phyloP scores from a whole-genome alignment of 2,329 filamentous ascomycete genomes.

The Colletotrichum magnum region DNA sequence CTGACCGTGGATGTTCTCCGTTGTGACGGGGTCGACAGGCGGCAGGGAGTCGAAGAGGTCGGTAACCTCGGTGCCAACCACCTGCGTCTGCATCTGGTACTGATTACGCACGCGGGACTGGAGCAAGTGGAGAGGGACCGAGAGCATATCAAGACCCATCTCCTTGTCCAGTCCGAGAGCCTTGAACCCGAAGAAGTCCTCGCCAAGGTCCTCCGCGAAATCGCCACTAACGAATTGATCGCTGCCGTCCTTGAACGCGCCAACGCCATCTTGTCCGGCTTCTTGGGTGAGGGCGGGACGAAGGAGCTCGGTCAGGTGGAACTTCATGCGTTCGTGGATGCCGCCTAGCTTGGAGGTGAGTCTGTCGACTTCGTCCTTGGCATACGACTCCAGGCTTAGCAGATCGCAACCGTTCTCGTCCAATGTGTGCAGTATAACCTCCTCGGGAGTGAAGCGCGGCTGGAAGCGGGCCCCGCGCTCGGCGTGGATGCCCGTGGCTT shows the following conservation, averaged over 20 bases:
- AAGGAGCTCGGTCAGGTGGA: constrained; percentile 91
- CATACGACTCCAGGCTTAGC: constrained; percentile 85
- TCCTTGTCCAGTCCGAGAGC: constrained; percentile 93
- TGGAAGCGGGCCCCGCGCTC: constrained; percentile 64
- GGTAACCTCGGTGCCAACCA: constrained; percentile 67
- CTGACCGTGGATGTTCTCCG: constrained; percentile 82
- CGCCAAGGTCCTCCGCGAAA: constrained; percentile 96
- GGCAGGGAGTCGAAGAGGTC: constrained; percentile 78
- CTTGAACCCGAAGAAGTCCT: constrained; percentile 99
- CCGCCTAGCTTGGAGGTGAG: constrained; percentile 82
- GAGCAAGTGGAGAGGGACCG: constrained; percentile 92
- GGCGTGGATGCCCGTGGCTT: constrained; percentile 59
- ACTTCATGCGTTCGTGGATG: constrained; percentile 95
- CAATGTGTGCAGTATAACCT: constrained; percentile 88
- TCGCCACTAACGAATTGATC: constrained; percentile 97
- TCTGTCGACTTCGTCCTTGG: constrained; percentile 93
- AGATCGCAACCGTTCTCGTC: constrained; percentile 88
- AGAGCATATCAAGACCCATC: constrained; percentile 88
- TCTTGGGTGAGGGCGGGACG: constrained; percentile 86
- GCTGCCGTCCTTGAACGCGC: constrained; percentile 94
- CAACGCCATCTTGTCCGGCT: constrained; percentile 84
- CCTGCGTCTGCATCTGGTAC: constrained; percentile 81
- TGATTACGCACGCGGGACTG: constrained; percentile 91
- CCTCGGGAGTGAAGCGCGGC: constrained; percentile 83
- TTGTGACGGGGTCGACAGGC: constrained; percentile 82